A percentile compares a stretch with the other conserved stretches of the same genome.
Conservation (phyloP, 306 rosid species). For the Parietaria judaica region DNA sequence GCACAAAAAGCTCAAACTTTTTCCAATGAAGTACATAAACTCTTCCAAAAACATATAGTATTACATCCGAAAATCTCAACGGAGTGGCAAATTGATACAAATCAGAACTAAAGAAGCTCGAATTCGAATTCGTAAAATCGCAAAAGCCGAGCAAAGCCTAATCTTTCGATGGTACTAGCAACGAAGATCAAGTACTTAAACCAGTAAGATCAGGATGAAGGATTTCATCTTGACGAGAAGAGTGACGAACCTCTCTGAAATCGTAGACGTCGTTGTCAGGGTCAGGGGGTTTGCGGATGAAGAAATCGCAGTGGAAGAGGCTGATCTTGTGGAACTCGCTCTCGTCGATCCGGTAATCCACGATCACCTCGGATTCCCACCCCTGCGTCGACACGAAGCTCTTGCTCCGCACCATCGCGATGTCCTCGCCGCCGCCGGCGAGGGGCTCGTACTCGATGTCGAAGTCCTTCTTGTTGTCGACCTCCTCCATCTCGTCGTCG, state of each 20-base stretch:
- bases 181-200: background rate
- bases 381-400: slow-evolving; percentile 67
- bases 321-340: slow-evolving; percentile 86
- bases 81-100: no score
- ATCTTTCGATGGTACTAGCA: background rate
- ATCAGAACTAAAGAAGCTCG: background rate
- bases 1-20: no score
- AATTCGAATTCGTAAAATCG: background rate
- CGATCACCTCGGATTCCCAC: slow-evolving; percentile 73
- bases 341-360: slow-evolving; percentile 77
- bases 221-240: no score
- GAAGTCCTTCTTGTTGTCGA: slow-evolving; percentile 86
- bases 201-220: background rate
- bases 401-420: slow-evolving; percentile 50
- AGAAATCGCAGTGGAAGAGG: slow-evolving; percentile 75
- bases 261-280: slow-evolving; percentile 82
- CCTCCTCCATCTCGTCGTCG: slow-evolving; percentile 73
- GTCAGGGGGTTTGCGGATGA: slow-evolving; percentile 79
- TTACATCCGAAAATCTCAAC: no score
- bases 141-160: background rate
- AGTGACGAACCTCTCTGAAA: slow-evolving; percentile 67
- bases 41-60: no score
- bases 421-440: slow-evolving; percentile 36
- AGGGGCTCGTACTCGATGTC: slow-evolving; percentile 78
- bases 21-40: no score